Evolutionary conservation across 2,329 filamentous ascomycete genomes (phyloP), one percentile per base, ranked within the genome.

Genomic region (Phyllachora maydis): DNA sequence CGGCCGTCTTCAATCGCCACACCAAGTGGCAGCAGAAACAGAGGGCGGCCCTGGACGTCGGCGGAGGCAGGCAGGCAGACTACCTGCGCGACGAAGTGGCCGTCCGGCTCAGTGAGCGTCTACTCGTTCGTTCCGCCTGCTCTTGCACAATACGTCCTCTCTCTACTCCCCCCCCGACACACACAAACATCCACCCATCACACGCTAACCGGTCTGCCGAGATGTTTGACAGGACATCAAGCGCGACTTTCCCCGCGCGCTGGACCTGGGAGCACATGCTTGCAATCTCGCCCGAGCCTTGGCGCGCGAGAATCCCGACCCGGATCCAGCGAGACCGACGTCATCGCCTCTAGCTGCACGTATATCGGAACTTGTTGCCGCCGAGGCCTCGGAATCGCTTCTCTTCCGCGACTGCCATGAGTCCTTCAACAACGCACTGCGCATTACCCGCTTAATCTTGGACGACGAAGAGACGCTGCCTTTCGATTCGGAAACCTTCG

Each of bases 11-110:
- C 65, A 90, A 91, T 49, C 66, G 71, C 30, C 65, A 65, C 35
- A 67, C 72, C 12, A 98, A 98, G 58, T 83, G 77, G 58, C 53
- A 88, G 23, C 88, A 98, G 45, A 90, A 81, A 46, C 82, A 95
- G 46, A 67, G 85, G 30, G 76, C 82, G 1, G 83, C 78, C 1
- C 43, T 56, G 21, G 57, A 85, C 41, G 53, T 63, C 7, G 65
- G 78, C 32, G 49, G 61, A 32, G 82, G 82, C 42, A 65, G 85
- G 10, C 65, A 77, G 38, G 74, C 81, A 13, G 88, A 95, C 50
- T 95, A 95, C 42, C 55, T 98, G 26, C 82, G 83, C 43, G 82
- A 95, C 42, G 85, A 95, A 45, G 75, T 93, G 4, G 88, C 88
- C 23, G 57, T 60, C 21, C 66, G 88, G 23, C 54, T 98, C 14